These are phyloP conservation scores for Discostella pseudostelligera DNA, from an alignment of 108 stramenopile genomes.

Conservation along the genomic window DNA sequence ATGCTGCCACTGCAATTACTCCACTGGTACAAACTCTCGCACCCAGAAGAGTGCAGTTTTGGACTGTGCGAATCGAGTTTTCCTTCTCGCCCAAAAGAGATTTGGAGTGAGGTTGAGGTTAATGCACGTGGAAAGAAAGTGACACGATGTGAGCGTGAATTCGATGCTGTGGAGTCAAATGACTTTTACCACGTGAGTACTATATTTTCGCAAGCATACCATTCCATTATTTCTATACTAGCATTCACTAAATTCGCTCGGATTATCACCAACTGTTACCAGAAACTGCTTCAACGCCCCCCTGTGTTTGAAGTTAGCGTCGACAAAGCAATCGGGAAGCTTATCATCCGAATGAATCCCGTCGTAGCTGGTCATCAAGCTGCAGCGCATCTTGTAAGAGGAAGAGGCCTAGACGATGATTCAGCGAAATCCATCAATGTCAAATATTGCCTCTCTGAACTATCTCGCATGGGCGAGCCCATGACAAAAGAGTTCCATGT, in stretches of 20 bases:
- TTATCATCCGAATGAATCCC: constrained; percentile 48
- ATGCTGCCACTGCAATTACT: constrained; percentile 40
- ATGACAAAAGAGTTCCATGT: constrained; percentile 48
- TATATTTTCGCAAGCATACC: constrained; percentile 5
- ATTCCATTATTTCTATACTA: background rate
- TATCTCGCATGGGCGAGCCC: constrained; percentile 54
- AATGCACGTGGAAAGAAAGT: constrained; percentile 14
- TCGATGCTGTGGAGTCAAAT: constrained; percentile 47
- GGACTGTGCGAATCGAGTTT: constrained; percentile 38
- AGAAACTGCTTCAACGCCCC: constrained; percentile 21
- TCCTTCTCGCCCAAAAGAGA: constrained; percentile 44
- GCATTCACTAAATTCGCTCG: background rate
- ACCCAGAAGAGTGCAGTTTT: constrained; percentile 17
- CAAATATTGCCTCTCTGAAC: constrained; percentile 44
- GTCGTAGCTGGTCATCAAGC: constrained; percentile 61
- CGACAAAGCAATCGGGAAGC: constrained; percentile 15
- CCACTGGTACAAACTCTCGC: constrained; percentile 39
- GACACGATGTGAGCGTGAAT: constrained; percentile 28
- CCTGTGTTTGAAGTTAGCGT: constrained; percentile 46
- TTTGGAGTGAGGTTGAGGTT: constrained; percentile 21
- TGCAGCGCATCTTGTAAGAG: constrained; percentile 42
- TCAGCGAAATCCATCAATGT: constrained; percentile 23
- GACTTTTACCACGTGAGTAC: constrained; percentile 47
- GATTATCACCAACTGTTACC: background rate
- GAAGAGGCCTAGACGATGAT: constrained; percentile 29